phyloP scores from a whole-genome alignment of 768 basidiomycete genomes.

The Cyclocybe cylindracea region DNA sequence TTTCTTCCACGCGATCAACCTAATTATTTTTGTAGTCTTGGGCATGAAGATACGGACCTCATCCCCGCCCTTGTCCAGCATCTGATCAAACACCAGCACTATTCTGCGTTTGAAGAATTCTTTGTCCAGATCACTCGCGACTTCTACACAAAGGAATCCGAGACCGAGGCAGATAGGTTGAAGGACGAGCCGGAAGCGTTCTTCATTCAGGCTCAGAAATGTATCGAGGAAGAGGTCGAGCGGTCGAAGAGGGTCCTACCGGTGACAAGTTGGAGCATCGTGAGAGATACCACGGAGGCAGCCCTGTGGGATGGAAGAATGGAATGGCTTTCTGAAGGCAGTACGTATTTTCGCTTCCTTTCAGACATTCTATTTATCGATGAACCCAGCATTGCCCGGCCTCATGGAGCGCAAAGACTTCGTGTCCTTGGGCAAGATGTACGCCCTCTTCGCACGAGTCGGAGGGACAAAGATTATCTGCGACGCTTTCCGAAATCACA shows the following conservation, averaged over 20 bases:
- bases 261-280: conserved; percentile 46
- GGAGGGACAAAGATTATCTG: conserved; percentile 53
- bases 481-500: conserved; percentile 59
- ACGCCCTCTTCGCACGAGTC: conserved; percentile 62
- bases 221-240: conserved; percentile 58
- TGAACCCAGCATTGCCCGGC: conserved; percentile 48
- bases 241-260: conserved; percentile 54
- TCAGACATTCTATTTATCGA: background rate
- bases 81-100: conserved; percentile 58
- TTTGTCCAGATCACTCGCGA: conserved; percentile 50
- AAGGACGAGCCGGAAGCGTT: conserved; percentile 51
- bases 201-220: conserved; percentile 45
- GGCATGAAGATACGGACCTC: conserved; percentile 37
- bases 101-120: conserved; percentile 57
- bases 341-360: conserved; percentile 16
- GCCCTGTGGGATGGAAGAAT: conserved; percentile 46
- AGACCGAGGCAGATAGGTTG: conserved; percentile 31
- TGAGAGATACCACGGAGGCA: conserved; percentile 55
- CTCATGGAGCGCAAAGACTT: conserved; percentile 51
- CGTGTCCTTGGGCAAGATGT: conserved; percentile 40
- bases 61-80: conserved; percentile 57
- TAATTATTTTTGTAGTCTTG: conserved; percentile 16
- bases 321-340: conserved; percentile 38
- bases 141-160: conserved; percentile 59
- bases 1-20: background rate